These are phyloP conservation scores for Piloderma croceum DNA, from an alignment of 768 basidiomycete species.

Conservation along the genomic window DNA sequence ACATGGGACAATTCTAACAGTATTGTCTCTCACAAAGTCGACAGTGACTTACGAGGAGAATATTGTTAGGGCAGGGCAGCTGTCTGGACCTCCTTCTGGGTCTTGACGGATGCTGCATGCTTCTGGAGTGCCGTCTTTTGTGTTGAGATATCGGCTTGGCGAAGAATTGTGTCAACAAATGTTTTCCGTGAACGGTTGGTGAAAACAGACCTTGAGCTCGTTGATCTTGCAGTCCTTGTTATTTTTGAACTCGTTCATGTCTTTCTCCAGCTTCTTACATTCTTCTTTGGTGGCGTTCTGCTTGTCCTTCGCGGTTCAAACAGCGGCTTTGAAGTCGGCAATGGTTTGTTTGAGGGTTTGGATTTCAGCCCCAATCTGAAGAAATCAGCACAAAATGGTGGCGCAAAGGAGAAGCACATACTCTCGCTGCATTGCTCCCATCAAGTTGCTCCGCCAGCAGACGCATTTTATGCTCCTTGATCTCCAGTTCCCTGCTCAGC, in stretches of 20 bases:
- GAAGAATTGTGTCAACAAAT: background rate
- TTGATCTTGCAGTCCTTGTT: conserved; percentile 97
- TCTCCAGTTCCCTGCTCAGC: conserved; percentile 65
- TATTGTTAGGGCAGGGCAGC: too few relatives aligned
- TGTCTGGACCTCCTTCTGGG: conserved; percentile 87
- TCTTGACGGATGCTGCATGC: conserved; percentile 76
- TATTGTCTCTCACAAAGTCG: too few relatives aligned
- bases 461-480: conserved; percentile 82
- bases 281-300: conserved; percentile 74
- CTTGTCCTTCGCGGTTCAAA: conserved; percentile 66
- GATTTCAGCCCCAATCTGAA: conserved; percentile 83
- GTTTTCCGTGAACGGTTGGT: background rate
- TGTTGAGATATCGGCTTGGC: conserved; percentile 67
- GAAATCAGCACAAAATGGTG: too few relatives aligned
- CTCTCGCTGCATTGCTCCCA: conserved; percentile 85
- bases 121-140: conserved; percentile 80
- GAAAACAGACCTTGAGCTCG: conserved; percentile 70
- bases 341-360: conserved; percentile 65
- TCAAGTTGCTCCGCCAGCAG: conserved; percentile 80
- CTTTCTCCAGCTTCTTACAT: conserved; percentile 82
- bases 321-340: conserved; percentile 46
- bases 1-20: too few relatives aligned
- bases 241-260: conserved; percentile 98
- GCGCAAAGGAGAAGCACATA: too few relatives aligned
- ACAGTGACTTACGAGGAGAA: too few relatives aligned